Percentiles rank a stretch among this genome's conserved stretches.
phyloP scores from a whole-genome alignment of 306 rosid genomes.

The Malus sylvestris region DNA sequence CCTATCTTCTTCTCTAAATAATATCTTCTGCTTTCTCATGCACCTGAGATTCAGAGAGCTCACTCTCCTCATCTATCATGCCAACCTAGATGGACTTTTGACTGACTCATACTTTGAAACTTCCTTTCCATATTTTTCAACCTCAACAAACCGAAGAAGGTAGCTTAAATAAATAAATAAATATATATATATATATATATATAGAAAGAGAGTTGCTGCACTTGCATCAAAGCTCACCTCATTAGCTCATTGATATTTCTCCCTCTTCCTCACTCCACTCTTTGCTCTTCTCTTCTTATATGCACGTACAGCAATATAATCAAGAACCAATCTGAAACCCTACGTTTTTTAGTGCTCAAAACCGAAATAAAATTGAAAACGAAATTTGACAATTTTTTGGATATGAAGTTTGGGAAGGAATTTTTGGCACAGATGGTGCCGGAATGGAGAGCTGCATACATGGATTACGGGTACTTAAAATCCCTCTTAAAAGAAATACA shows the following conservation, averaged over 20 bases:
- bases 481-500: conserved; percentile 44
- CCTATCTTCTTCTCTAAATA: too few species aligned
- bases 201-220: neutral
- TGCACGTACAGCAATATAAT: neutral
- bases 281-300: neutral
- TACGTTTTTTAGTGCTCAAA: too few species aligned
- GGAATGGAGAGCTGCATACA: conserved; percentile 77
- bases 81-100: too few species aligned
- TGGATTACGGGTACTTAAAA: conserved; percentile 44
- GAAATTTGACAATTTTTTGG: neutral
- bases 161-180: too few species aligned
- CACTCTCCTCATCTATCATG: neutral
- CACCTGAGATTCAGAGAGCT: neutral
- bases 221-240: neutral
- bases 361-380: too few species aligned
- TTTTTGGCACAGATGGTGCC: conserved; percentile 59
- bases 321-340: neutral
- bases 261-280: neutral
- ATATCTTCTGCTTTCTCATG: neutral
- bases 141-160: neutral
- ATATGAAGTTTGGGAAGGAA: conserved; percentile 72
- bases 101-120: neutral
- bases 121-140: neutral
- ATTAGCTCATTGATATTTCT: neutral
- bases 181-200: neutral